Base-by-base conservation (phyloP, 1,139 yeast species). In the Magnusiomyces clavatus region DNA sequence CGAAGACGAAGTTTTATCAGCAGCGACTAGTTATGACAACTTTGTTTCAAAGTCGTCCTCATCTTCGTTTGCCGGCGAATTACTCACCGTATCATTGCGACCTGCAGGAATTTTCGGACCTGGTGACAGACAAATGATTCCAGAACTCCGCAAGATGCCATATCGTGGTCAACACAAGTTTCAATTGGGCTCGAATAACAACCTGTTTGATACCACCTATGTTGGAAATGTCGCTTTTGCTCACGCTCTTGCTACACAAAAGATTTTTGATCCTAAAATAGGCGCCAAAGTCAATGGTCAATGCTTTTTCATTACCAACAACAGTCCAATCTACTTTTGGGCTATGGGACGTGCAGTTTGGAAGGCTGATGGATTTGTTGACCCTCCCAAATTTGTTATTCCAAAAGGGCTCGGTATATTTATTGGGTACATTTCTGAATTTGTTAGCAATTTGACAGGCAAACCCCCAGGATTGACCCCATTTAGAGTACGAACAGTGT, bases 191-290 rank as follows among this genome's bases (percentile, higher is more conserved):
- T 92, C 87, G 67, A 94, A 94, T 69, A 81, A 86, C 67, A 92
- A 92, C 65, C 71, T 94, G 55, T 94, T 92, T 64, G 99, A 94
- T 66, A 89, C 96, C 85, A 89, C 97, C 0, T 94, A 89, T 63
- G 98, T 86, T n/a, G 97, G 97, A n/a, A 94, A 94, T 68, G 97
- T 94, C 20, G 98, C 98, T 0, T 95, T 89, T 69, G 84, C 97
- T 5, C 99, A 94, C 68, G 89, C 92, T 10, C 73, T 92, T 51
- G 98, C 97, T 1, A 95, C 97, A 2, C 74, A 84, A 61, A 82
- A 82, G 68, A 70, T 90, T 17, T 69, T 88, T 51, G 72, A 76
- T 50, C 70, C 77, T 1, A 54, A 61, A 14, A 57, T 67, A 6
- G 71, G 75, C 19, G 55, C 53, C 1, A 44, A 51, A 4, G 81